phyloP scores from a whole-genome alignment of 805 yeast genomes.

The Yarrowia porcina region DNA sequence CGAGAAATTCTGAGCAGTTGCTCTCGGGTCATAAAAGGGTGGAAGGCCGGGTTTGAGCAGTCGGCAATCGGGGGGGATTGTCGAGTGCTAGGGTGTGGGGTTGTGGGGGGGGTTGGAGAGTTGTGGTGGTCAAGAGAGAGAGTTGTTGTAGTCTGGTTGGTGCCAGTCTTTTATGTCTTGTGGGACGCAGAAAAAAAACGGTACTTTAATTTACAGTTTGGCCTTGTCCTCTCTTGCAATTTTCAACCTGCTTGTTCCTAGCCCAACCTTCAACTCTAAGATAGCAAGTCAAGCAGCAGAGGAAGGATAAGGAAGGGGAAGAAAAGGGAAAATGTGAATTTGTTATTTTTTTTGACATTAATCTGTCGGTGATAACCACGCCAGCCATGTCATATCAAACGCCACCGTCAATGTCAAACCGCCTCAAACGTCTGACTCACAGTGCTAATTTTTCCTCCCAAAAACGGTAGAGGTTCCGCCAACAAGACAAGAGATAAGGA shows the following conservation, averaged over 20 bases:
- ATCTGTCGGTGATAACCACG: too few species aligned
- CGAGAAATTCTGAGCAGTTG: slow-evolving; percentile 27
- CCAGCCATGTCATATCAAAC: too few species aligned
- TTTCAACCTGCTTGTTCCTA: neutral
- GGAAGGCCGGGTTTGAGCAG: slow-evolving; percentile 15
- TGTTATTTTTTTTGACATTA: neutral
- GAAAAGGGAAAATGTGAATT: neutral
- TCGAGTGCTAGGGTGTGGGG: slow-evolving; percentile 3
- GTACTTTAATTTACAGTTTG: slow-evolving; percentile 1
- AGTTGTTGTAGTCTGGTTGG: neutral
- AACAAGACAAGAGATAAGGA: neutral
- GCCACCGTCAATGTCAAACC: too few species aligned
- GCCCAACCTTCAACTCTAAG: slow-evolving; percentile 9
- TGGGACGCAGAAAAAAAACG: neutral
- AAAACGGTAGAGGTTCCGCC: slow-evolving; percentile 10
- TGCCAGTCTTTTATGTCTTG: neutral
- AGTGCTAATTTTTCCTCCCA: neutral
- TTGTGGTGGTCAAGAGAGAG: neutral
- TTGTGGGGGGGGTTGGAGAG: neutral
- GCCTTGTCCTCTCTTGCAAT: neutral
- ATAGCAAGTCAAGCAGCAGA: neutral
- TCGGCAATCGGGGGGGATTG: slow-evolving; percentile 24
- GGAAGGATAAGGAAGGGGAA: neutral
- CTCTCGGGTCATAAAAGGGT: slow-evolving; percentile 26
- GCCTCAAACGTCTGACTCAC: too few species aligned